Conservation (phyloP, 2,329 filamentous ascomycete genomes). For the Hypoxylon sp. region DNA sequence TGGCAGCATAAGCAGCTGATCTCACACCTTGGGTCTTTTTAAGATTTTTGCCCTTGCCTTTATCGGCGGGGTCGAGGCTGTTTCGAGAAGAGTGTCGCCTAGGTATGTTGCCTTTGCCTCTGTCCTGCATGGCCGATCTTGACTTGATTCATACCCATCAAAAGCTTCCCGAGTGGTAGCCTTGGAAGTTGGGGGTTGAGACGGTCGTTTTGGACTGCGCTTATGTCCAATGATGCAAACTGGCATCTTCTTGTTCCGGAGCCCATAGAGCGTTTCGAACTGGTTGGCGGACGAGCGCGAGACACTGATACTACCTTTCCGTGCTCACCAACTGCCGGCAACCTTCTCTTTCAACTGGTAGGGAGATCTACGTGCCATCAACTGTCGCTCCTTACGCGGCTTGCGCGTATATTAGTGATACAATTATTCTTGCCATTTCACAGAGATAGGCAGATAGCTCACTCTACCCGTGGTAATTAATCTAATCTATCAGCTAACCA, state of each 20-base stretch:
- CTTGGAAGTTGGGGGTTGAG: slow-evolving; percentile 29
- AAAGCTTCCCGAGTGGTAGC: slow-evolving; percentile 26
- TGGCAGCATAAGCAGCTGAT: slow-evolving; percentile 44
- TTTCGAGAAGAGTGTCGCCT: slow-evolving; percentile 33
- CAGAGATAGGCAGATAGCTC: slow-evolving; percentile 39
- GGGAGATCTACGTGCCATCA: slow-evolving; percentile 34
- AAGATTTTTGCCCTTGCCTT: slow-evolving; percentile 37
- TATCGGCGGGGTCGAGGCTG: slow-evolving; percentile 37
- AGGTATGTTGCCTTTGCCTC: slow-evolving; percentile 30
- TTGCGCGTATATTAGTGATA: slow-evolving; percentile 41
- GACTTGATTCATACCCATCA: slow-evolving; percentile 32
- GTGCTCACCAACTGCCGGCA: slow-evolving; percentile 45
- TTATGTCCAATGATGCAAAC: slow-evolving; percentile 48
- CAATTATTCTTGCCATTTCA: slow-evolving; percentile 14
- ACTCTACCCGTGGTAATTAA: slow-evolving; percentile 26
- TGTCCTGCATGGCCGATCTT: slow-evolving; percentile 45
- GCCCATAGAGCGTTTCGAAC: slow-evolving; percentile 32
- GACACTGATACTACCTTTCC: slow-evolving; percentile 42
- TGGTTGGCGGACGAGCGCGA: slow-evolving; percentile 44
- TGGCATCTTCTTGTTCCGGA: slow-evolving; percentile 39
- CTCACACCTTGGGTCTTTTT: slow-evolving; percentile 35
- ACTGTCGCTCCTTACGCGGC: slow-evolving; percentile 35
- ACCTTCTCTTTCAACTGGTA: slow-evolving; percentile 33
- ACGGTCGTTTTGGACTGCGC: slow-evolving; percentile 38
- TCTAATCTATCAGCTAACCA: slow-evolving; percentile 36